Base-by-base conservation (phyloP, 2,329 filamentous ascomycete genomes). In the Trichoderma gracile region DNA sequence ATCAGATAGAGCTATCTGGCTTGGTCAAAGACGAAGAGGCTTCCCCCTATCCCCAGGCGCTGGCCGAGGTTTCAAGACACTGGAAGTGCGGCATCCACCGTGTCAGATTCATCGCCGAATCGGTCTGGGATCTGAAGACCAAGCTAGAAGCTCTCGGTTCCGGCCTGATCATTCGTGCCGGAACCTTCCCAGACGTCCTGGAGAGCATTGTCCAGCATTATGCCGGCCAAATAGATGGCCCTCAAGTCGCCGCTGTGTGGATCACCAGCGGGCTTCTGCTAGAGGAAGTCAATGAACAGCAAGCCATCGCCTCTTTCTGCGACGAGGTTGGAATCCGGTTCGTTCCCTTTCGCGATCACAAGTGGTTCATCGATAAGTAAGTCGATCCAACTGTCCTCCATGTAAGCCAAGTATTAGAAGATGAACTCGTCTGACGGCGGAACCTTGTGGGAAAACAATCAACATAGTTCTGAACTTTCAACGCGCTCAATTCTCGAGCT, bases 331-430 rank as follows among this genome's bases (percentile, higher is more conserved):
- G 79, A 0, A 78, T 87, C 4, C 80, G 86, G 1, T 91, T 92
- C 73, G 84, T 84, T 72, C 65, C 87, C 1, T 93, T 87, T 85
- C 75, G 76, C 0, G 90, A 94, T 69, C 90, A 93, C 74, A 94
- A 93, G 73, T 93, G 91, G 69, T 88, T 88, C 66, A 81, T 93
- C 57, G 88, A 93, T 70, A 89, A 93, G 91, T 93, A 78, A 76
- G 89, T 84, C 25, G 15, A 8, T 15, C 59, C 38, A 33, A 14
- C 12, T 3, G 33, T 87, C 85, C 75, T 76, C 0, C 90, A 94
- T 69, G 93, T 74, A 94, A 93, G 73, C 93, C 91, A 69, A 88
- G 88, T 66, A 81, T 93, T 57, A 88, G 93, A 70, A 89, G 93
- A 90, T 93, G 78, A 76, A 89, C 83, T 27, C 12, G 8, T 17